A percentile compares a stretch with the other conserved stretches of the same genome.
Conservation (phyloP, 257 asterid genomes). For the Solanum etuberosum region DNA sequence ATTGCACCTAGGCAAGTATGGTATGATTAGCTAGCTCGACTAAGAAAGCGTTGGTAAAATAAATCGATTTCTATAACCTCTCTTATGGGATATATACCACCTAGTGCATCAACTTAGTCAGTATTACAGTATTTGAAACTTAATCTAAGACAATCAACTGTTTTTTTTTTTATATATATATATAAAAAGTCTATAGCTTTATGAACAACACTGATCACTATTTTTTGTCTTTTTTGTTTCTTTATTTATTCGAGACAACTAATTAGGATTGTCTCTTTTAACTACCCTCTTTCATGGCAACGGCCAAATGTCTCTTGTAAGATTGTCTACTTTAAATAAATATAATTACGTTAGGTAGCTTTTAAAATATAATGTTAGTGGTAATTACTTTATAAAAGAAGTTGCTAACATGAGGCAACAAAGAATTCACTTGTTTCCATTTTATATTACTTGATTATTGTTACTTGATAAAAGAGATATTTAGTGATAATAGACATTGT, state of each 20-base stretch:
- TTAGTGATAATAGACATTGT: too few relatives aligned
- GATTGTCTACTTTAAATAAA: background rate
- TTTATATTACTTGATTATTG: background rate
- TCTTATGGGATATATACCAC: background rate
- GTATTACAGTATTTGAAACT: background rate
- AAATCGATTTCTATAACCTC: background rate
- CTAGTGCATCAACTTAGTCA: background rate
- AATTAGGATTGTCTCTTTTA: background rate
- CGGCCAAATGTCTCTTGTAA: background rate
- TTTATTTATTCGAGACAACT: background rate
- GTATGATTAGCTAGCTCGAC: rapidly evolving
- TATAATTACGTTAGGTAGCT: background rate
- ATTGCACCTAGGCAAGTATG: rapidly evolving
- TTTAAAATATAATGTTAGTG: background rate
- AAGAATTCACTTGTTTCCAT: background rate
- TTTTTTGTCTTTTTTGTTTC: background rate
- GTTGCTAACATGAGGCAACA: background rate
- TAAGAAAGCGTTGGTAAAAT: background rate
- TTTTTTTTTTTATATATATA: background rate
- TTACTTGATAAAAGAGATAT: too few relatives aligned
- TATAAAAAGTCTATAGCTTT: background rate
- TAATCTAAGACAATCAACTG: background rate
- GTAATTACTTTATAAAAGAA: background rate
- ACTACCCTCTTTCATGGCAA: background rate
- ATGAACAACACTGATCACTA: background rate